Percentiles rank a stretch among this genome's conserved stretches.
Evolutionary conservation across 2,329 filamentous ascomycete genomes (phyloP).

Genomic region (Phialophora macrospora): DNA sequence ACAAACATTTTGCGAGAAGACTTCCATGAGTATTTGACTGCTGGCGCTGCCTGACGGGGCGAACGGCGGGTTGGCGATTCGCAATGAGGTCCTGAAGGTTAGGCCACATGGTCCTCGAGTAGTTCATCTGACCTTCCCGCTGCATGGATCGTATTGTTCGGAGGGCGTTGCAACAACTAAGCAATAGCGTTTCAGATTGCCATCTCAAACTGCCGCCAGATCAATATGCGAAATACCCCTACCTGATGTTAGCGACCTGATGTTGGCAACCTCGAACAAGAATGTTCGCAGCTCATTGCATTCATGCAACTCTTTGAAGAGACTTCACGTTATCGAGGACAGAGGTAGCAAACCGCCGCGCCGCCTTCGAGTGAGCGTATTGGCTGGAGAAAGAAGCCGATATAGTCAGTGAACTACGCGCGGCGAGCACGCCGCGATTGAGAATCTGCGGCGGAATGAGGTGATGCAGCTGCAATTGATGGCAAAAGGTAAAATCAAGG

Average conservation of each 20-base stretch:
- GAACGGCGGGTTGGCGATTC: background rate
- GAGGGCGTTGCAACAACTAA: background rate
- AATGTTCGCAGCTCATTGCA: background rate
- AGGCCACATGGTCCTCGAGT: background rate
- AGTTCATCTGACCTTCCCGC: background rate
- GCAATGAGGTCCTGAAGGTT: background rate
- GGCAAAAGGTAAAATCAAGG: background rate
- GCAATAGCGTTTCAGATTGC: background rate
- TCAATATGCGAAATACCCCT: background rate
- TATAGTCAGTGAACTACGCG: background rate
- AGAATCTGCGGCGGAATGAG: background rate
- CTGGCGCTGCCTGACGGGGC: slow-evolving; percentile 7
- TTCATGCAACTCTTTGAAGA: background rate
- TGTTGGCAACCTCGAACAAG: no score
- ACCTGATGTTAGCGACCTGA: background rate
- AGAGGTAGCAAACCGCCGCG: background rate
- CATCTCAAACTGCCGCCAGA: background rate
- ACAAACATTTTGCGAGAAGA: slow-evolving; percentile 30
- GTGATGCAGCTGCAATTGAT: background rate
- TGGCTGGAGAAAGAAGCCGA: background rate
- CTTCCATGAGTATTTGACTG: slow-evolving; percentile 29
- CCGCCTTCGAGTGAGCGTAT: background rate
- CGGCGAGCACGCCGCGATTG: no score
- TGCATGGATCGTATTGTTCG: background rate
- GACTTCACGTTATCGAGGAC: background rate